Percentiles rank a stretch among this genome's conserved stretches.
Evolutionary conservation across 1,284 basidiomycete genomes (phyloP).

Genomic region (Neonothopanus nambi): DNA sequence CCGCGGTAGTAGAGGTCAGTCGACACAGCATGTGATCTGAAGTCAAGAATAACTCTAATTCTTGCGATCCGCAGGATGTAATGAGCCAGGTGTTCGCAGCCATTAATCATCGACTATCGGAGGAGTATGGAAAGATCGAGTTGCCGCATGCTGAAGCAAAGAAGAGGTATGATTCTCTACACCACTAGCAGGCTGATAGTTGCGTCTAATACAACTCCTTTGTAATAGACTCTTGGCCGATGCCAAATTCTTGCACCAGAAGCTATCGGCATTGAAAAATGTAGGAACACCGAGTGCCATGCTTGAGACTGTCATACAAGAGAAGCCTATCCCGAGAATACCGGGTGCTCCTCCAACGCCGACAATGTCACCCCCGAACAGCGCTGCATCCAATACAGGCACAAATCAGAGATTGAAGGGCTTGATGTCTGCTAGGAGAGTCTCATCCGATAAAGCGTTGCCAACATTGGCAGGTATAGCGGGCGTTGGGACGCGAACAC

Average conservation of each 20-base stretch:
- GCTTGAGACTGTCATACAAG: constrained; percentile 80
- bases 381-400: constrained; percentile 13
- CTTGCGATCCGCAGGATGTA: constrained; percentile 57
- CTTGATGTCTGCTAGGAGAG: constrained; percentile 36
- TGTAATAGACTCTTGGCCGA: constrained; percentile 69
- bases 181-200: background rate
- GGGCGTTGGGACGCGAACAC: background rate
- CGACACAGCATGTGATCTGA: constrained; percentile 9
- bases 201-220: constrained; percentile 2
- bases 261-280: constrained; percentile 70
- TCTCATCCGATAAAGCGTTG: constrained; percentile 38
- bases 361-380: constrained; percentile 18
- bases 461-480: constrained; percentile 27
- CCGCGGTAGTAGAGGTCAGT: constrained; percentile 77
- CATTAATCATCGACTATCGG: constrained; percentile 86
- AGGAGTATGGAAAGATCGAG: constrained; percentile 82
- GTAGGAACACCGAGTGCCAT: constrained; percentile 69
- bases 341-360: constrained; percentile 28
- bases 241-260: constrained; percentile 73
- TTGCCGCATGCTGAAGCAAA: constrained; percentile 82
- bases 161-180: constrained; percentile 56
- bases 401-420: constrained; percentile 46
- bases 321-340: constrained; percentile 56
- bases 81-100: constrained; percentile 91
- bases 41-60: constrained; percentile 9